Conservation (phyloP, 345 rosid genomes). For the Linum usitatissimum region DNA sequence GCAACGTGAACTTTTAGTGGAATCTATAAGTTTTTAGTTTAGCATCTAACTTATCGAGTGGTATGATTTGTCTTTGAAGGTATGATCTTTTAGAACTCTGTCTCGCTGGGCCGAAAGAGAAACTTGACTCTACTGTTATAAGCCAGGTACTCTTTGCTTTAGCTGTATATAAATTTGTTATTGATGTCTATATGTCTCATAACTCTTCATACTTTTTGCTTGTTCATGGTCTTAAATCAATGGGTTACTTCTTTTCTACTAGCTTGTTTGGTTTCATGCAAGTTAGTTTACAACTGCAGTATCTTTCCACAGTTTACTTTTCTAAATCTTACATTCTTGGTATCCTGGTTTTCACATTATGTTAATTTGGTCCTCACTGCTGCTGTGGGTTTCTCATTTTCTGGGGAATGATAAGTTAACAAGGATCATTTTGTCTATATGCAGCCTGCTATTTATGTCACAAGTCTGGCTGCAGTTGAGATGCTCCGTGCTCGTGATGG, state of each 20-base stretch:
- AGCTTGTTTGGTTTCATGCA: too few relatives aligned
- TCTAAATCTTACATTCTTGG: too few relatives aligned
- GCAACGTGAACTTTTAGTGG: not conserved
- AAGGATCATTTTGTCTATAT: conserved; percentile 10
- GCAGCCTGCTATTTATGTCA: conserved; percentile 99
- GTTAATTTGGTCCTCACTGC: too few relatives aligned
- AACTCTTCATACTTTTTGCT: too few relatives aligned
- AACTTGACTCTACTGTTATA: conserved; percentile 84
- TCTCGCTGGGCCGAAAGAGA: conserved; percentile 84
- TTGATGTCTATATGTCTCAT: too few relatives aligned
- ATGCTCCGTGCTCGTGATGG: conserved; percentile 75
- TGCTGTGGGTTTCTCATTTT: not conserved
- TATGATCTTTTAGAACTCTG: conserved; percentile 93
- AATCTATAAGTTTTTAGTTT: not conserved
- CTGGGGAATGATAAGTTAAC: not conserved
- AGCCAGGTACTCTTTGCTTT: conserved; percentile 58
- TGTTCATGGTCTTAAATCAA: too few relatives aligned
- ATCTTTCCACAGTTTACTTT: too few relatives aligned
- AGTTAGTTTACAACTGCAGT: too few relatives aligned
- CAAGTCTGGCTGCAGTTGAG: conserved; percentile 96
- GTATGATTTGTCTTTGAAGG: conserved; percentile 30
- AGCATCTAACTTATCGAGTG: conserved; percentile 1
- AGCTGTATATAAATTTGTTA: not conserved
- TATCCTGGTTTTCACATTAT: too few relatives aligned
- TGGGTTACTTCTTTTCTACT: too few relatives aligned